phyloP scores from a whole-genome alignment of 2,329 filamentous ascomycete genomes.

The Cercospora beticola region DNA sequence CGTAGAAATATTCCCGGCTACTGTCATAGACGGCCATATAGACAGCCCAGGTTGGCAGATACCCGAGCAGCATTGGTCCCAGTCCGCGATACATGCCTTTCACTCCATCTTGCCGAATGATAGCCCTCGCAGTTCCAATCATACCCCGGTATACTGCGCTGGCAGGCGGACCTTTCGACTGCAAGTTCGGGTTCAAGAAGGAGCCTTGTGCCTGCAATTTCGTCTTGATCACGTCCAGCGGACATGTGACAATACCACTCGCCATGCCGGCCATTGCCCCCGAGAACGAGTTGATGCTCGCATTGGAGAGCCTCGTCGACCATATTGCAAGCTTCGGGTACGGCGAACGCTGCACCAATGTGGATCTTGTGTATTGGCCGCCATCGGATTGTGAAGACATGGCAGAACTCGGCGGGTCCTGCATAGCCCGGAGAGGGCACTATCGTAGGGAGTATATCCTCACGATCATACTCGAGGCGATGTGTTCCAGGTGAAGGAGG shows the following conservation, averaged over 20 bases:
- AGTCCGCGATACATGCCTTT: constrained; percentile 90
- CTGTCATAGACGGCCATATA: constrained; percentile 97
- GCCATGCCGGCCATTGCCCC: constrained; percentile 89
- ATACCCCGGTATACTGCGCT: constrained; percentile 76
- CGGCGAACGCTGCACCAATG: constrained; percentile 28
- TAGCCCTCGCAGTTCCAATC: constrained; percentile 78
- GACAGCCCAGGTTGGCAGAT: constrained; percentile 96
- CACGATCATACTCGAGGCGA: constrained; percentile 32
- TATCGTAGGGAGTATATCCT: constrained; percentile 29
- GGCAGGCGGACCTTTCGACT: constrained; percentile 40
- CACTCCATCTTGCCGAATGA: constrained; percentile 84
- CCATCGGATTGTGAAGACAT: constrained; percentile 35
- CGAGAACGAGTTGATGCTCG: constrained; percentile 74
- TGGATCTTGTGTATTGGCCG: constrained; percentile 16
- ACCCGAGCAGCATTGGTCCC: constrained; percentile 91
- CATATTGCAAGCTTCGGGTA: constrained; percentile 42
- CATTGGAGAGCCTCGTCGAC: constrained; percentile 52
- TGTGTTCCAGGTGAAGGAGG: constrained; percentile 8
- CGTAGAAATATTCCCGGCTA: constrained; percentile 71
- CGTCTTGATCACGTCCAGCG: constrained; percentile 98
- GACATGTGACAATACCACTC: constrained; percentile 91
- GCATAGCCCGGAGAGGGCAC: constrained; percentile 32
- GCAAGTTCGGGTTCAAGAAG: constrained; percentile 54
- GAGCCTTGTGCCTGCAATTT: constrained; percentile 94
- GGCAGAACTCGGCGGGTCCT: constrained; percentile 33